A percentile compares a stretch with the other conserved stretches of the same genome.
These are phyloP conservation scores for Silene coronaria DNA, from an alignment of 179 eudicot genomes.

Conservation along the genomic window DNA sequence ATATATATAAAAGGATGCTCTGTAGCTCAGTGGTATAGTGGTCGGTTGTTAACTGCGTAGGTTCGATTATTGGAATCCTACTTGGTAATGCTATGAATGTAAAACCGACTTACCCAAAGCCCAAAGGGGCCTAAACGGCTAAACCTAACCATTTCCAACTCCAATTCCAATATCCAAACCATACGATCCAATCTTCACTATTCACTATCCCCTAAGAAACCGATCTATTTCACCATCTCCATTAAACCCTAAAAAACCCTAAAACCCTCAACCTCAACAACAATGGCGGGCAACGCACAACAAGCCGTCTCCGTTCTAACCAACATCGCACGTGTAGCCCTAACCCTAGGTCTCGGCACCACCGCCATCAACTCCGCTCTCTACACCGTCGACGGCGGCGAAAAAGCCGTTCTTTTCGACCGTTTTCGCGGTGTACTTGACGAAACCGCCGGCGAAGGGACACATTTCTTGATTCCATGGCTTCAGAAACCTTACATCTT, in stretches of 20 bases:
- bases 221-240: not conserved
- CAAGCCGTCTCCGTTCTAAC: conserved; percentile 48
- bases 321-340: conserved; percentile 50
- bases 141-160: no score
- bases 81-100: no score
- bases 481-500: conserved; percentile 77
- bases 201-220: no score
- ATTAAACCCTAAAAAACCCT: not conserved
- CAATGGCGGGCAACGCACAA: conserved; percentile 31
- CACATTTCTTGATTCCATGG: conserved; percentile 76
- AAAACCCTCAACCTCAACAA: not conserved
- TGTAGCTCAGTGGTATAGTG: no score
- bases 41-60: no score
- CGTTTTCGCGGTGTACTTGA: conserved; percentile 67
- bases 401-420: conserved; percentile 84
- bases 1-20: no score
- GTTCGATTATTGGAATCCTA: no score
- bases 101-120: no score
- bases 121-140: no score
- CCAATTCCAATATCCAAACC: no score
- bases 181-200: no score
- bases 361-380: conserved; percentile 55
- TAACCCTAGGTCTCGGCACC: conserved; percentile 49
- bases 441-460: conserved; percentile 67
- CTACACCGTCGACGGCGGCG: conserved; percentile 90